Percentiles rank a stretch among this genome's conserved stretches.
Evolutionary conservation across 2,329 filamentous ascomycete species (phyloP).

Genomic region (Alternaria tenuissima): DNA sequence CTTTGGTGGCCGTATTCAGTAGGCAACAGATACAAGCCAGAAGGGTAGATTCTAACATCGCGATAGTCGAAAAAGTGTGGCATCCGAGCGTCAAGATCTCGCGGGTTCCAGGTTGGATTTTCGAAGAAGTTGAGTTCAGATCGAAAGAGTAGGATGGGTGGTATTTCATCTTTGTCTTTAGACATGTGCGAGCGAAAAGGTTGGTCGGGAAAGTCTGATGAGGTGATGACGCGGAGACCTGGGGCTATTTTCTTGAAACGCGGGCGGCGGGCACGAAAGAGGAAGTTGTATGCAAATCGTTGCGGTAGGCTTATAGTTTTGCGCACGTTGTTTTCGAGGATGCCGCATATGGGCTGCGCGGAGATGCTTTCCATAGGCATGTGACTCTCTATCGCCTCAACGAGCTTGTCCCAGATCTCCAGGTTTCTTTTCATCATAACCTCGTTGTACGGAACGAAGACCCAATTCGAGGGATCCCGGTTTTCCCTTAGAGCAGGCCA

Average conservation of each 20-base stretch:
- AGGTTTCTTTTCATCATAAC: too few relatives aligned
- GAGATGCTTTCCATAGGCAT: too few relatives aligned
- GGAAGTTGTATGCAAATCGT: neutral
- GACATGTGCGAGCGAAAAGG: neutral
- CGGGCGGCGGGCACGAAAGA: conserved; percentile 1
- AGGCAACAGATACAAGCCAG: neutral
- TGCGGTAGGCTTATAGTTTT: neutral
- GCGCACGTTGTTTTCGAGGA: neutral
- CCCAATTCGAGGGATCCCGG: too few relatives aligned
- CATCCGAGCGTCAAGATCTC: neutral
- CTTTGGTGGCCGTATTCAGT: neutral
- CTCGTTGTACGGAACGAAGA: too few relatives aligned
- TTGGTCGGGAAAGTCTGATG: conserved; percentile 4
- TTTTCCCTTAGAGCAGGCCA: too few relatives aligned
- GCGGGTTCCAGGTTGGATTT: neutral
- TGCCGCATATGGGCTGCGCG: neutral
- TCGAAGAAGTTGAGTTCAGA: neutral
- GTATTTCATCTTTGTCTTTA: neutral
- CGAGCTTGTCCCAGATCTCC: too few relatives aligned
- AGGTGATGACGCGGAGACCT: conserved; percentile 1
- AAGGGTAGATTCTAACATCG: neutral
- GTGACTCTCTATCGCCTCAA: too few relatives aligned
- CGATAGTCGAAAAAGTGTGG: neutral
- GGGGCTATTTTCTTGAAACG: conserved; percentile 3
- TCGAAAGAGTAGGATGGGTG: neutral